Percentiles rank a stretch among this genome's conserved stretches.
phyloP scores from a whole-genome alignment of 1,284 basidiomycete genomes.

The Austroboletus novae-zelandiae region DNA sequence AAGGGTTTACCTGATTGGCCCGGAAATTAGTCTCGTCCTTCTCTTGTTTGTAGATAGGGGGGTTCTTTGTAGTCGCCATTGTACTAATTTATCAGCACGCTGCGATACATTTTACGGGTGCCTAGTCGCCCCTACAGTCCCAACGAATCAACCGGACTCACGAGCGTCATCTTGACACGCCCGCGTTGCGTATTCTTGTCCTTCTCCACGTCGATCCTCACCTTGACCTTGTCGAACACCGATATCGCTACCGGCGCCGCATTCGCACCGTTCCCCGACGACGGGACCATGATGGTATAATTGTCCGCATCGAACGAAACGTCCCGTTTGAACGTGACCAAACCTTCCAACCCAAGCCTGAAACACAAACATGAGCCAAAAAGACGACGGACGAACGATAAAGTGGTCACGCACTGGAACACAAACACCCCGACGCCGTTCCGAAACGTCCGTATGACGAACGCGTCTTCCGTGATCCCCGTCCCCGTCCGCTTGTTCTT shows the following conservation, averaged over 20 bases:
- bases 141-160: constrained; percentile 65
- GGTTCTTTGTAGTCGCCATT: constrained; percentile 1
- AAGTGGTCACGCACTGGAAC: constrained; percentile 64
- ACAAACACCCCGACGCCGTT: constrained; percentile 98
- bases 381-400: not conserved
- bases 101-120: not conserved
- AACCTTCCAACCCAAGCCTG: constrained; percentile 90
- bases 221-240: constrained; percentile 91
- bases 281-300: constrained; percentile 79
- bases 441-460: constrained; percentile 91
- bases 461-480: constrained; percentile 82
- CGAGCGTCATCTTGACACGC: constrained; percentile 85
- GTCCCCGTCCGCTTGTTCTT: constrained; percentile 29
- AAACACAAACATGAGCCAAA: not conserved
- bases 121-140: too few relatives aligned
- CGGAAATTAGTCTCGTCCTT: constrained; percentile 12
- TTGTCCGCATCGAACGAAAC: constrained; percentile 89
- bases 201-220: constrained; percentile 91
- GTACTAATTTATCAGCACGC: constrained; percentile 8
- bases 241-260: constrained; percentile 57
- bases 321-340: constrained; percentile 91
- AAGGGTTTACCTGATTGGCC: constrained; percentile 60
- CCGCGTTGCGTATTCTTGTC: constrained; percentile 94
- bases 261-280: constrained; percentile 10
- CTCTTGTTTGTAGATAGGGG: not conserved